Evolutionary conservation across 2,329 filamentous ascomycete species (phyloP).

Genomic region (Trichoderma aggressivum): DNA sequence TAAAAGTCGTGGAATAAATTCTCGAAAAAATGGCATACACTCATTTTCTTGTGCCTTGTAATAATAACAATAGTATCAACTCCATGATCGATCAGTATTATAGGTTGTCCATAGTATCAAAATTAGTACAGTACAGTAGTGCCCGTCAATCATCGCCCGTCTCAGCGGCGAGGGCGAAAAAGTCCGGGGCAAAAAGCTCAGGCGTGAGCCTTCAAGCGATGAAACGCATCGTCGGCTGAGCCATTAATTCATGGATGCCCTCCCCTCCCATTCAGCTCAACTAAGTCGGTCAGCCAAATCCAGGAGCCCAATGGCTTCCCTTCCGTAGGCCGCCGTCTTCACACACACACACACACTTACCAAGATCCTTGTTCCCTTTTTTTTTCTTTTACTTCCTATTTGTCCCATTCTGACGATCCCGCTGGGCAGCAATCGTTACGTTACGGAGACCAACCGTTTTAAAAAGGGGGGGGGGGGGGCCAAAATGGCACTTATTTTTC

Average conservation of each 20-base stretch:
- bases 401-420: neutral
- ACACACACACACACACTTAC: neutral
- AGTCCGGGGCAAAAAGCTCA: slow-evolving; percentile 8
- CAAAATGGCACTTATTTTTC: neutral
- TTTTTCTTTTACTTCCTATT: neutral
- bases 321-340: slow-evolving; percentile 3
- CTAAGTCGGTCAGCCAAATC: neutral
- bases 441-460: neutral
- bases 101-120: neutral
- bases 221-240: slow-evolving; percentile 18
- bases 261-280: neutral
- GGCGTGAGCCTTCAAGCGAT: neutral
- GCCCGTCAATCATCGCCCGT: neutral
- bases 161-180: neutral
- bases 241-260: slow-evolving; percentile 13
- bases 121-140: neutral
- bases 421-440: slow-evolving; percentile 17
- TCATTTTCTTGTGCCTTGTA: neutral
- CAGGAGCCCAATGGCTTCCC: neutral
- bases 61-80: neutral
- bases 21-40: neutral
- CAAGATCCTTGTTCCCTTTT: slow-evolving; percentile 4
- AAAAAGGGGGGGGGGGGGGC: neutral
- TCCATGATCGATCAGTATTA: neutral
- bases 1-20: neutral